These are phyloP conservation scores for Podospora anserina DNA, from an alignment of 495 filamentous ascomycete species.

Conservation along the genomic window DNA sequence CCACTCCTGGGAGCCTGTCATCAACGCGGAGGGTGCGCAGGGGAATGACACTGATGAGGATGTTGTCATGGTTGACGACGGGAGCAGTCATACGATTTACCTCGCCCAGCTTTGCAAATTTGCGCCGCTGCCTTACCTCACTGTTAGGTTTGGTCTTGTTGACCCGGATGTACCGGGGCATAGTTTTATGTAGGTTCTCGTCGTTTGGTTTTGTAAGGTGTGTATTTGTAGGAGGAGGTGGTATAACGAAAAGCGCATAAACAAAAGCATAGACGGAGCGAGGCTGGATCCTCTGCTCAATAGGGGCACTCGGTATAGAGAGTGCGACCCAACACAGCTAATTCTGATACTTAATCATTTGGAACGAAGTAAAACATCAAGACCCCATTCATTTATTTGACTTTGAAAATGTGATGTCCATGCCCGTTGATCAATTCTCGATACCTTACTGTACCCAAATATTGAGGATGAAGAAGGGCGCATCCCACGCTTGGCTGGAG, in stretches of 20 bases:
- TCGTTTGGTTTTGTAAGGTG: background rate
- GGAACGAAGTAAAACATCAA: background rate
- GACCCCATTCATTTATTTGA: background rate
- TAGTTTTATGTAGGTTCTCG: background rate
- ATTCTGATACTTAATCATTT: background rate
- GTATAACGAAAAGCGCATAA: background rate
- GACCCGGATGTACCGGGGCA: background rate
- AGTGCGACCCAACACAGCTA: background rate
- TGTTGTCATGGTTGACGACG: background rate
- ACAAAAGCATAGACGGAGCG: background rate
- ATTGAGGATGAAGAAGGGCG: no score
- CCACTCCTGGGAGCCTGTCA: background rate
- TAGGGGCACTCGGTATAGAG: background rate
- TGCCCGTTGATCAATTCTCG: no score
- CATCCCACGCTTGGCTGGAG: no score
- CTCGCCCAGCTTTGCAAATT: background rate
- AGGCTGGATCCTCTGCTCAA: background rate
- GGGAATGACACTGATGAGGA: background rate
- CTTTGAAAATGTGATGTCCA: no score
- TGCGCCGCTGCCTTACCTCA: background rate
- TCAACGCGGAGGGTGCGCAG: background rate
- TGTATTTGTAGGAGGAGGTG: background rate
- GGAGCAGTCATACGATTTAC: background rate
- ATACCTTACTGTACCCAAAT: no score
- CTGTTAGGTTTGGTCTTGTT: background rate